These are phyloP conservation scores for Polychytrium aggregatum DNA, from an alignment of 192 early-diverging fungal species.

Conservation along the genomic window DNA sequence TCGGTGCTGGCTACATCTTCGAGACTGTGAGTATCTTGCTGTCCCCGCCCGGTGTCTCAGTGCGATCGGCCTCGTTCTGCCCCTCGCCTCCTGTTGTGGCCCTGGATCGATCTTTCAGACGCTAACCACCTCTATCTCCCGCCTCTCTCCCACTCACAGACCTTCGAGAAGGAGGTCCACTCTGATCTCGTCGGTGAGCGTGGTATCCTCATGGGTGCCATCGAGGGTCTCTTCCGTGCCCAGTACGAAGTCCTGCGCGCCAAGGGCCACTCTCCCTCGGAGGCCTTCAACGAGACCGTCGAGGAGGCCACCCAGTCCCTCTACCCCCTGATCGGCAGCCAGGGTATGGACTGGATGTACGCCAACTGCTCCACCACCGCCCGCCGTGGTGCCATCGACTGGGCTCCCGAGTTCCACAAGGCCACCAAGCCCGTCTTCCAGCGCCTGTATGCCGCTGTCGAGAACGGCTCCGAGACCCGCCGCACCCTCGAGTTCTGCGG, in stretches of 20 bases:
- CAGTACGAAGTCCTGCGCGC: slow-evolving; percentile 94
- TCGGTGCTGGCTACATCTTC: slow-evolving; percentile 95
- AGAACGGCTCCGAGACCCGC: slow-evolving; percentile 77
- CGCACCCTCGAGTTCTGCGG: slow-evolving; percentile 81
- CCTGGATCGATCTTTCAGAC: too few species aligned
- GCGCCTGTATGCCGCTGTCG: slow-evolving; percentile 71
- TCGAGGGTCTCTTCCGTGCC: slow-evolving; percentile 90
- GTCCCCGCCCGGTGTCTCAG: not conserved
- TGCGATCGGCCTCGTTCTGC: not conserved
- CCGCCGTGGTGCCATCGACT: slow-evolving; percentile 92
- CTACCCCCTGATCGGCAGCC: slow-evolving; percentile 85
- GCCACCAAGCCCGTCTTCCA: slow-evolving; percentile 81
- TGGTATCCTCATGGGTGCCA: slow-evolving; percentile 95
- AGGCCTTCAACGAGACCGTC: slow-evolving; percentile 99
- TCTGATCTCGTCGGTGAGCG: slow-evolving; percentile 95
- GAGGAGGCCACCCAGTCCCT: slow-evolving; percentile 98
- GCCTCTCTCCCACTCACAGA: too few species aligned
- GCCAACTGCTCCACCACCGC: slow-evolving; percentile 95
- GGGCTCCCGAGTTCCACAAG: slow-evolving; percentile 87
- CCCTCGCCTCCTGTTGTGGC: too few species aligned
- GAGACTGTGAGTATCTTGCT: slow-evolving; percentile 59
- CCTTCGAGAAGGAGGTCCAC: slow-evolving; percentile 84
- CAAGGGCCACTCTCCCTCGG: slow-evolving; percentile 90
- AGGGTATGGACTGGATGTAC: slow-evolving; percentile 98
- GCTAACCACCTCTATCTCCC: too few species aligned